Base-by-base conservation (phyloP, 1,284 basidiomycete species). In the Thelephora terrestris region DNA sequence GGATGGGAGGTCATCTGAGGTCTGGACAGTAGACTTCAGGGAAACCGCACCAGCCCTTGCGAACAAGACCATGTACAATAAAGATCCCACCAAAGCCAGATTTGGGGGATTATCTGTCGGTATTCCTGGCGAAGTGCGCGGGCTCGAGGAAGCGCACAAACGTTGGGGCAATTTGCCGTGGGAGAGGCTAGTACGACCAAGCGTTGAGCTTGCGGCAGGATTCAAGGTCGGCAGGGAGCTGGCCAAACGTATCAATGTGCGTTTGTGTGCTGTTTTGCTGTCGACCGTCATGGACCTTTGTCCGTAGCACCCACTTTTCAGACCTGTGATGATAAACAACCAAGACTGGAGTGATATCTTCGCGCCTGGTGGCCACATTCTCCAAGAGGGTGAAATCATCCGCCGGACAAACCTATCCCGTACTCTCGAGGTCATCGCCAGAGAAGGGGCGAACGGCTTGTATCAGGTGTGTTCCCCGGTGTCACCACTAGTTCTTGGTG, bases 71-170 rank as follows among this genome's bases (percentile, higher is more conserved):
- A 96, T 96, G 91, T 96, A 80, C 62, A 61, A 66, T 16, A 58
- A 67, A 21, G 60, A 76, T 46, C 73, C 81, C 0, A 55, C 59
- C 1, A 66, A 73, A 3, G 73, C 87, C 16, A 70, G 63, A 50
- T 78, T 76, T 50, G 93, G 94, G 7, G 93, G 94, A 3, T 68
- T 96, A 20, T 65, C 88, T 7, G 76, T 92, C 17, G 93, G 77
- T 24, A 82, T 95, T 1, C 93, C 94, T 0, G 88, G 91, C 3
- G 92, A 96, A 65, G 62, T 96, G 45, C 74, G 82, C 21, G 93
- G 92, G 2, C 73, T 96, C 23, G 78, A 85, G 60, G 83, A 81
- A 58, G 85, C 86, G 0, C 85, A 93, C 66, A 66, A 69, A 35
- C 73, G 79, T n/a, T 92, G 86, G 81, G 91, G 90, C 0, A 74